These are phyloP conservation scores for Fusarium brevicatenulatum DNA, from an alignment of 2,329 filamentous ascomycete species.

Conservation along the genomic window DNA sequence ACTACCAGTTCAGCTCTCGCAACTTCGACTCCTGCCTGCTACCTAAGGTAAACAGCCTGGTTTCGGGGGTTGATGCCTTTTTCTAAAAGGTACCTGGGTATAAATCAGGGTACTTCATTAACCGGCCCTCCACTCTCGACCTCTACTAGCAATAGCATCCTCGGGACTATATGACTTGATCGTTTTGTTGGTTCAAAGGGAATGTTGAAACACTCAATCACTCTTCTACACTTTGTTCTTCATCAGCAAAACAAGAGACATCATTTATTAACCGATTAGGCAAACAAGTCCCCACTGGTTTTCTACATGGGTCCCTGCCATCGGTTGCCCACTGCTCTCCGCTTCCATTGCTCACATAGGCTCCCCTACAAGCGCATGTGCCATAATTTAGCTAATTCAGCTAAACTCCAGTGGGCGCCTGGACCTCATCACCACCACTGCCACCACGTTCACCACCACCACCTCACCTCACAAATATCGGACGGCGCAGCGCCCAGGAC, in stretches of 20 bases:
- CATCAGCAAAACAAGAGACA: neutral
- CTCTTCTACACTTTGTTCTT: neutral
- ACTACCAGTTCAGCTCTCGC: constrained; percentile 8
- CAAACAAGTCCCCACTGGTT: constrained; percentile 14
- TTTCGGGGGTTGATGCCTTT: neutral
- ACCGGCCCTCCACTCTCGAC: neutral
- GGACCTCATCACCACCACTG: constrained; percentile 18
- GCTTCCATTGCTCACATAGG: neutral
- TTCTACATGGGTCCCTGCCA: constrained; percentile 11
- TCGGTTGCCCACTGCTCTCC: neutral
- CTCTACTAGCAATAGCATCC: neutral
- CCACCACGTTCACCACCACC: constrained; percentile 19
- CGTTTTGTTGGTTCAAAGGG: neutral
- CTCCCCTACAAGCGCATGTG: constrained; percentile 7
- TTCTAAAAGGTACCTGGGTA: neutral
- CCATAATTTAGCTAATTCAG: constrained; percentile 15
- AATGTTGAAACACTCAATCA: neutral
- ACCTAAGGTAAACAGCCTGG: neutral
- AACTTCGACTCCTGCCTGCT: neutral
- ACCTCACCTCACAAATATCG: constrained; percentile 19
- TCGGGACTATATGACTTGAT: neutral
- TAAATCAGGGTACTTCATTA: neutral
- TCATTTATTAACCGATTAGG: neutral
- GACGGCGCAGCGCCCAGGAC: constrained; percentile 34
- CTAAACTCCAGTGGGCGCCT: constrained; percentile 30